Percentiles rank a stretch among this genome's conserved stretches.
phyloP scores from a whole-genome alignment of 129 eudicot genomes.

The Chrysanthemum seticuspe region DNA sequence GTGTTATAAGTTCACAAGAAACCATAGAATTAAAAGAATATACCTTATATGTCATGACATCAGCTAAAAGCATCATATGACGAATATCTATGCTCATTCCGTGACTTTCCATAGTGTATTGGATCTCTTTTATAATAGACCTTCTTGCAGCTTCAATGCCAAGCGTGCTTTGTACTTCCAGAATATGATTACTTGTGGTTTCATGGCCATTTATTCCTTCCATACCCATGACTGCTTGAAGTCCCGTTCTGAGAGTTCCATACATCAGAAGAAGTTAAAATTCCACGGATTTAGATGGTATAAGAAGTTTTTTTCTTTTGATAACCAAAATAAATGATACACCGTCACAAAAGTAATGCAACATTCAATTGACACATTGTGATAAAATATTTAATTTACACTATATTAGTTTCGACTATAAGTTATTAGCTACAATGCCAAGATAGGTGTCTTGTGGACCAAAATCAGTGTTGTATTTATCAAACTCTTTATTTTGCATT shows the following conservation, averaged over 20 bases:
- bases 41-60: constrained; percentile 91
- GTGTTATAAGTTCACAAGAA: too few species aligned
- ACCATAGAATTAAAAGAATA: neutral
- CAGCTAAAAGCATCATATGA: constrained; percentile 98
- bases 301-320: neutral
- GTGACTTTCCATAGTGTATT: constrained; percentile 62
- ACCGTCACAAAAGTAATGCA: neutral
- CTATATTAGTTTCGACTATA: neutral
- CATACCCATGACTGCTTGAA: constrained; percentile 78
- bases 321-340: neutral
- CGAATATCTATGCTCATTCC: constrained; percentile 88
- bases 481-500: too few species aligned
- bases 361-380: neutral
- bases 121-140: constrained; percentile 70
- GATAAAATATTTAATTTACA: constrained; percentile 1
- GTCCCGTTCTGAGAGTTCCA: constrained; percentile 65
- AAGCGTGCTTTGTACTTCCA: constrained; percentile 64
- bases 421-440: neutral
- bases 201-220: constrained; percentile 70
- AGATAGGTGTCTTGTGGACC: constrained; percentile 1
- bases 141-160: constrained; percentile 96
- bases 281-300: neutral
- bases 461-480: neutral
- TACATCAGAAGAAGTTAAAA: neutral
- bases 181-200: constrained; percentile 73